A percentile compares a stretch with the other conserved stretches of the same genome.
phyloP scores from a whole-genome alignment of 2,329 filamentous ascomycete genomes.

The Penicillium corylophilum region DNA sequence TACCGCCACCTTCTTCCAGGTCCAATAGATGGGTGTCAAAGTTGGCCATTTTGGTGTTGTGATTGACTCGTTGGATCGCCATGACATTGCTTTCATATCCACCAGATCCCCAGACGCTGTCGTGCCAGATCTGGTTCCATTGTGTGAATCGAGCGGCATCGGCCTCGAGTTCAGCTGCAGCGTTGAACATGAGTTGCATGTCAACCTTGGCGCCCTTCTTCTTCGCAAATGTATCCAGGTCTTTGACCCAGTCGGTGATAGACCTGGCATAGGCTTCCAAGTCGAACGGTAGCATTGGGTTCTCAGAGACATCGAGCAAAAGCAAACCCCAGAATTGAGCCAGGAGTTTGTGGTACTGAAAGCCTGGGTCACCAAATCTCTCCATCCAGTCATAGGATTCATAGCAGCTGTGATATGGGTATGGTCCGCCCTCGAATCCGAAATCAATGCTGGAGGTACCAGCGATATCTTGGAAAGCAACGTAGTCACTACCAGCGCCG shows the following conservation, averaged over 20 bases:
- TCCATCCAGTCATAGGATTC: constrained; percentile 88
- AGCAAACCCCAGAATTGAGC: constrained; percentile 78
- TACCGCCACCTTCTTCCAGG: constrained; percentile 68
- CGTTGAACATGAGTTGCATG: constrained; percentile 61
- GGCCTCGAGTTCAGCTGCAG: constrained; percentile 59
- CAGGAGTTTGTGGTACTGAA: constrained; percentile 75
- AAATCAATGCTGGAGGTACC: constrained; percentile 87
- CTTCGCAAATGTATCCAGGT: constrained; percentile 65
- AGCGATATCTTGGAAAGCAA: constrained; percentile 86
- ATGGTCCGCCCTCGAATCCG: constrained; percentile 66
- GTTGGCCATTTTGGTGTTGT: constrained; percentile 74
- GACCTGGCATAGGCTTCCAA: constrained; percentile 68
- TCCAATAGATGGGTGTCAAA: constrained; percentile 87
- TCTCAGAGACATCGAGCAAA: constrained; percentile 81
- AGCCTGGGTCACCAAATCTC: constrained; percentile 74
- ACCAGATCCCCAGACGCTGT: constrained; percentile 65
- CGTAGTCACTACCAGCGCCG: constrained; percentile 76
- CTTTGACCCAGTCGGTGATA: constrained; percentile 64
- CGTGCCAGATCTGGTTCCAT: constrained; percentile 78
- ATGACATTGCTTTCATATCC: constrained; percentile 74
- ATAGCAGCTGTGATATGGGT: constrained; percentile 79
- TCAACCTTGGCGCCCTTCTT: constrained; percentile 54
- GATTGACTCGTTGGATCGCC: constrained; percentile 65
- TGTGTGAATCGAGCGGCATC: constrained; percentile 65
- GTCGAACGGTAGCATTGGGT: constrained; percentile 79